phyloP scores from a whole-genome alignment of 129 eudicot species.

The Flaveria brownii region DNA sequence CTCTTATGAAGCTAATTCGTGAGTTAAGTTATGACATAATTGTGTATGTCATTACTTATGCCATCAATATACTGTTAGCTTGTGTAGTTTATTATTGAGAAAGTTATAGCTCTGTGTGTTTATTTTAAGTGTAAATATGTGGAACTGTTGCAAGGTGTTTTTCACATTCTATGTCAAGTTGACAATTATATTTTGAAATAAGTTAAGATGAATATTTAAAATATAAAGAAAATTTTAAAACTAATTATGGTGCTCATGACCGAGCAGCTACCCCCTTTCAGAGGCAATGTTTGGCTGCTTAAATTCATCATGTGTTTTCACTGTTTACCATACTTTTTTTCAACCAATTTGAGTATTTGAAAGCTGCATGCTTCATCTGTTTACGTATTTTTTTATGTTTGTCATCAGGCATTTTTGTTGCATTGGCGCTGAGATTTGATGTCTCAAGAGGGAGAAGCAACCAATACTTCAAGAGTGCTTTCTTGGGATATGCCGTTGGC shows the following conservation, averaged over 20 bases:
- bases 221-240: background rate
- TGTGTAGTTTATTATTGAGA: background rate
- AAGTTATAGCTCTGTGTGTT: background rate
- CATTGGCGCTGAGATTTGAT: slow-evolving; percentile 93
- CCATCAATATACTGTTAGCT: background rate
- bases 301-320: background rate
- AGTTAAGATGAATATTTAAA: too few species aligned
- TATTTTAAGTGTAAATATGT: background rate
- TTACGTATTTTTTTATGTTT: background rate
- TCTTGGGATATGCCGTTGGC: slow-evolving; percentile 78
- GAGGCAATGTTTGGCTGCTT: background rate
- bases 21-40: background rate
- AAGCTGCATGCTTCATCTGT: background rate
- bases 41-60: background rate
- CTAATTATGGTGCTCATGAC: background rate
- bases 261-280: background rate
- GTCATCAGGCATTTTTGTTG: slow-evolving; percentile 90
- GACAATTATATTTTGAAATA: too few species aligned
- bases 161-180: background rate
- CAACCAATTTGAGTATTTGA: background rate
- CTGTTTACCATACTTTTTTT: background rate
- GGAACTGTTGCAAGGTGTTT: background rate
- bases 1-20: background rate
- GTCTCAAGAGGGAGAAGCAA: slow-evolving; percentile 76
- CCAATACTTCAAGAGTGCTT: slow-evolving; percentile 90